phyloP scores from a whole-genome alignment of 176 grass and related monocot genomes.

The Aegilops sharonensis region DNA sequence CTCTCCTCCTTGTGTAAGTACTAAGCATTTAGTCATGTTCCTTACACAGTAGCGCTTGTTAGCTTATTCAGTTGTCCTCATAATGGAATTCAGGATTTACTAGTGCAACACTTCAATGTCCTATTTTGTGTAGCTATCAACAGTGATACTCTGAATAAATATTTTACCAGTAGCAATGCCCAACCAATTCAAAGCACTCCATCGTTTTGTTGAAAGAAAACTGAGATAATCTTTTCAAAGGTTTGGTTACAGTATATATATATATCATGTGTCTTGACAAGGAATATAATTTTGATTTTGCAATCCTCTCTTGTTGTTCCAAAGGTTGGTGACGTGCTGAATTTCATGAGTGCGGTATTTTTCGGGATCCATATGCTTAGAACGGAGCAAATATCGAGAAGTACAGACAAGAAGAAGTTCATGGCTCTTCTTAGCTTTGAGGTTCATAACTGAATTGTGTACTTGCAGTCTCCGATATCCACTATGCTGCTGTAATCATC shows the following conservation, averaged over 20 bases:
- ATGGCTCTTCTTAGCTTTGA: slow-evolving; percentile 74
- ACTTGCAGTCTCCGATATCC: neutral
- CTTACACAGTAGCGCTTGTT: slow-evolving; percentile 1
- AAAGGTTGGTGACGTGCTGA: slow-evolving; percentile 79
- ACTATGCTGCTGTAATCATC: neutral
- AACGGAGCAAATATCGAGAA: slow-evolving; percentile 85
- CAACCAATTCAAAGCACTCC: neutral
- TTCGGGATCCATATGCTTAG: slow-evolving; percentile 94
- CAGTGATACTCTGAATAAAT: neutral
- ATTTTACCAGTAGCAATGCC: neutral
- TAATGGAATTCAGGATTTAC: neutral
- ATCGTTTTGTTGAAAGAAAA: neutral
- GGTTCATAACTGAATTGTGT: slow-evolving; percentile 33
- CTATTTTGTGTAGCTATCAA: neutral
- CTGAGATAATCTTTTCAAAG: neutral
- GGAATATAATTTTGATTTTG: neutral
- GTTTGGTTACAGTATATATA: neutral
- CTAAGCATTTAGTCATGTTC: neutral
- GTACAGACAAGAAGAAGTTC: slow-evolving; percentile 76
- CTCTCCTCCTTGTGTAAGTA: slow-evolving; percentile 87
- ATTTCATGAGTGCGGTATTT: slow-evolving; percentile 74
- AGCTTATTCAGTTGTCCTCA: neutral
- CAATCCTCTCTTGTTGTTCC: neutral
- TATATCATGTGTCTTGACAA: neutral
- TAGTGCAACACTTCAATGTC: neutral